Conservation (phyloP, 2,329 filamentous ascomycete genomes). For the Colletotrichum chlorophyti region DNA sequence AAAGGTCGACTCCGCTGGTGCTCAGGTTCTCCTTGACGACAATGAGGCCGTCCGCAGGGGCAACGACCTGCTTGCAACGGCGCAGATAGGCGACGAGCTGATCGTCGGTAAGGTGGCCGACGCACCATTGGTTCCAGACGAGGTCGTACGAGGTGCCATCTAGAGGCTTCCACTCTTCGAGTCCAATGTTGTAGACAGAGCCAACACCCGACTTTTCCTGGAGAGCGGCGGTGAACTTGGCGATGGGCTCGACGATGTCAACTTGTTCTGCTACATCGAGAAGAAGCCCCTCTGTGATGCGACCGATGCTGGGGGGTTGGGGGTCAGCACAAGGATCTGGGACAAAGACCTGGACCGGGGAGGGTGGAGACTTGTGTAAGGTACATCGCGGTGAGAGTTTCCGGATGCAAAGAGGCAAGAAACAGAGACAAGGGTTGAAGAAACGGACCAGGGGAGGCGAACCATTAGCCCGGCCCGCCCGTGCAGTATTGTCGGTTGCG, state of each 20-base stretch:
- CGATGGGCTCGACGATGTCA: slow-evolving; percentile 85
- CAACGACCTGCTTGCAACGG: slow-evolving; percentile 57
- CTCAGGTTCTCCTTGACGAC: slow-evolving; percentile 72
- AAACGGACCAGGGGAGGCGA: slow-evolving; percentile 5
- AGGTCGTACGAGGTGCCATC: slow-evolving; percentile 70
- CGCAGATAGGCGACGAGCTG: slow-evolving; percentile 73
- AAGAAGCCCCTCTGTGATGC: slow-evolving; percentile 82
- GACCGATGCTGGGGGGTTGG: slow-evolving; percentile 69
- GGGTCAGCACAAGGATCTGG: slow-evolving; percentile 11
- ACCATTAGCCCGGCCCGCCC: slow-evolving; percentile 10
- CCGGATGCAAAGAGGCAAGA: slow-evolving; percentile 11
- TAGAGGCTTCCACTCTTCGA: slow-evolving; percentile 72
- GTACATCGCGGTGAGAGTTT: slow-evolving; percentile 20
- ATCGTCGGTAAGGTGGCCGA: slow-evolving; percentile 79
- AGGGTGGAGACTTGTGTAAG: slow-evolving; percentile 14
- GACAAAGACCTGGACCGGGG: slow-evolving; percentile 21
- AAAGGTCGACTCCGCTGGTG: slow-evolving; percentile 67
- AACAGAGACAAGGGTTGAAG: not conserved
- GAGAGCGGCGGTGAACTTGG: slow-evolving; percentile 76
- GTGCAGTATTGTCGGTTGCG: slow-evolving; percentile 10
- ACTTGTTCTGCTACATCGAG: slow-evolving; percentile 72
- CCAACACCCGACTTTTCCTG: slow-evolving; percentile 62
- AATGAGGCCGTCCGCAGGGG: slow-evolving; percentile 39
- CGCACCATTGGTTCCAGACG: slow-evolving; percentile 91
- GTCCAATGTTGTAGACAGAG: slow-evolving; percentile 72